phyloP scores from a whole-genome alignment of 306 rosid genomes.

The Begonia fuchsioides region DNA sequence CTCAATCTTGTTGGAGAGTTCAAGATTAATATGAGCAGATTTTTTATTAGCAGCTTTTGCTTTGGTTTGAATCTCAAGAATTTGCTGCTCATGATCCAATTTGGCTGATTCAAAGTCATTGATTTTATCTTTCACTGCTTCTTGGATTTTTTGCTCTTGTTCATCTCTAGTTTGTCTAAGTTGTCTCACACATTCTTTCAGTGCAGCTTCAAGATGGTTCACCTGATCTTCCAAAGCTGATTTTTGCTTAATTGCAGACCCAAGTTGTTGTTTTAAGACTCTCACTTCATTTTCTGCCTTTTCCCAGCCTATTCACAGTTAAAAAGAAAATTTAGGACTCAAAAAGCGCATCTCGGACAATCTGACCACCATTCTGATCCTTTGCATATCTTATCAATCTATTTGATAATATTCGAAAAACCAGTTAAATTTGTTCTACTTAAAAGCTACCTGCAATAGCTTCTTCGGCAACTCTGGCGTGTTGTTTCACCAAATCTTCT shows the following conservation, averaged over 20 bases:
- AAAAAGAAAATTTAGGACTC: not conserved
- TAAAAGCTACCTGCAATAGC: constrained; percentile 79
- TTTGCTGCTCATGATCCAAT: constrained; percentile 49
- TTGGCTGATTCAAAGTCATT: constrained; percentile 56
- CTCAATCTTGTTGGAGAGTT: constrained; percentile 35
- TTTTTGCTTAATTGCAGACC: constrained; percentile 39
- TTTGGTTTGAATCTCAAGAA: constrained; percentile 48
- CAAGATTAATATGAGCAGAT: constrained; percentile 31
- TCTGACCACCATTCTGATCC: not conserved
- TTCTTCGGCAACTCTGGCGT: constrained; percentile 97
- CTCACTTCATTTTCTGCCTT: constrained; percentile 80
- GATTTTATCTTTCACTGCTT: constrained; percentile 43
- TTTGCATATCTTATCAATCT: not conserved
- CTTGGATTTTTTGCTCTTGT: constrained; percentile 51
- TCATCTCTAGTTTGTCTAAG: constrained; percentile 86
- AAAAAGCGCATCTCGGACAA: not conserved
- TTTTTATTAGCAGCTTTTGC: constrained; percentile 26
- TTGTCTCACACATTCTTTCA: constrained; percentile 93
- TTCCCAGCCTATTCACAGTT: constrained; percentile 65
- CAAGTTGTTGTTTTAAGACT: constrained; percentile 58
- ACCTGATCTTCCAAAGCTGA: constrained; percentile 57
- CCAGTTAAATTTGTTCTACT: not conserved
- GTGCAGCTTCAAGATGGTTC: constrained; percentile 85
- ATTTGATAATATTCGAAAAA: not conserved
- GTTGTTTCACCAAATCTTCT: constrained; percentile 95